Conservation (phyloP, 2,329 filamentous ascomycete genomes). For the Chrysosporium queenslandicum region DNA sequence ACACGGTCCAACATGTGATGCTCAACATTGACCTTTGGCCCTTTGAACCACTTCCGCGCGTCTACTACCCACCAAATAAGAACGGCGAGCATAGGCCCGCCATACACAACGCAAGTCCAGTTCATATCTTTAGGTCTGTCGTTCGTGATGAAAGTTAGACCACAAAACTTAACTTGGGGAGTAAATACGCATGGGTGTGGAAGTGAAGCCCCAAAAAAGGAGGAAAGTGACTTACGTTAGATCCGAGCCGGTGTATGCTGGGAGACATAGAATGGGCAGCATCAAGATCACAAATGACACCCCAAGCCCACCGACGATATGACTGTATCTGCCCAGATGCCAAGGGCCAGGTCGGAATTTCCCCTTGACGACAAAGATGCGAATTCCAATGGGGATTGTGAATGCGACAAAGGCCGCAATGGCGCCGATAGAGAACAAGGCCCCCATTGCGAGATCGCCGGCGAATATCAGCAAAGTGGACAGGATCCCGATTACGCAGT, state of each 20-base stretch:
- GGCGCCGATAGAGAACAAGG: conserved; percentile 60
- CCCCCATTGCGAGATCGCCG: conserved; percentile 52
- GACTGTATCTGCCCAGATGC: conserved; percentile 53
- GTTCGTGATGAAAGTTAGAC: background rate
- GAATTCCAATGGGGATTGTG: conserved; percentile 36
- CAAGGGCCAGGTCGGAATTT: conserved; percentile 57
- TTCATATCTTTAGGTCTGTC: conserved; percentile 48
- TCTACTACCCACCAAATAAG: conserved; percentile 54
- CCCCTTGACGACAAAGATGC: conserved; percentile 46
- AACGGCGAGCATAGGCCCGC: conserved; percentile 51
- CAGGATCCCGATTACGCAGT: conserved; percentile 49
- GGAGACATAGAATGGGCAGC: conserved; percentile 59
- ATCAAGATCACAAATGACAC: conserved; percentile 54
- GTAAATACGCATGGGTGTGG: background rate
- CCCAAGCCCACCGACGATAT: conserved; percentile 48
- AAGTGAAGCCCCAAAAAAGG: background rate
- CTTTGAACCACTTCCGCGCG: conserved; percentile 59
- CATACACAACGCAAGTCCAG: conserved; percentile 59
- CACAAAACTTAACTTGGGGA: no score
- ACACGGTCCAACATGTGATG: conserved; percentile 28
- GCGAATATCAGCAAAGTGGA: conserved; percentile 57
- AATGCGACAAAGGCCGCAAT: conserved; percentile 54
- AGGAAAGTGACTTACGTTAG: conserved; percentile 34
- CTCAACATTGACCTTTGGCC: conserved; percentile 58
- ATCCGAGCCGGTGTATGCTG: conserved; percentile 46